These are phyloP conservation scores for Dothideomycetes sp. DNA, from an alignment of 2,329 filamentous ascomycete genomes.

Conservation along the genomic window DNA sequence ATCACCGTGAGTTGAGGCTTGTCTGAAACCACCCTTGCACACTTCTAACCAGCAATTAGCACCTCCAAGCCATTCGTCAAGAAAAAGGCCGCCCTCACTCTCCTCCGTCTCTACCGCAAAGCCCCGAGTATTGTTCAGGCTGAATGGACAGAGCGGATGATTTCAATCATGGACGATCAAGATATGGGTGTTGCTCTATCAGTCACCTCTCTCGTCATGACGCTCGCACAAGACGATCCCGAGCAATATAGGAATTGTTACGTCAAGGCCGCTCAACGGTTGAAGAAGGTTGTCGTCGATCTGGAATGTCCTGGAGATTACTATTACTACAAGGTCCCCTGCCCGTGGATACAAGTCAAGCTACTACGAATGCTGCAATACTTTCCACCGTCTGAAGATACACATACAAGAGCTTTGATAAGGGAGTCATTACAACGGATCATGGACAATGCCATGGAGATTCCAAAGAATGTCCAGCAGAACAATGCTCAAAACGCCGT, in stretches of 20 bases:
- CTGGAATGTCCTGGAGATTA: constrained; percentile 85
- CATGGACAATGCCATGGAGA: constrained; percentile 80
- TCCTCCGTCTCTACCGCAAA: constrained; percentile 89
- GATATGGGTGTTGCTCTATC: constrained; percentile 93
- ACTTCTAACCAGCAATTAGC: constrained; percentile 23
- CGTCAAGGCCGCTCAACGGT: constrained; percentile 76
- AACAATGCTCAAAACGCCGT: constrained; percentile 99
- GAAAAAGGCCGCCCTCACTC: constrained; percentile 93
- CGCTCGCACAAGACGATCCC: constrained; percentile 84
- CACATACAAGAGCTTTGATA: constrained; percentile 81
- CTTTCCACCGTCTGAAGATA: constrained; percentile 91
- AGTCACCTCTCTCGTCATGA: constrained; percentile 90
- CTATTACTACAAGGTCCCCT: constrained; percentile 98
- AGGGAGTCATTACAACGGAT: constrained; percentile 86
- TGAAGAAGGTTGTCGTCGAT: constrained; percentile 86
- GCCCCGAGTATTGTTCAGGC: constrained; percentile 86
- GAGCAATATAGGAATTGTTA: constrained; percentile 92
- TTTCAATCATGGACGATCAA: constrained; percentile 94
- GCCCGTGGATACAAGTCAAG: constrained; percentile 97
- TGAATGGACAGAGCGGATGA: constrained; percentile 95
- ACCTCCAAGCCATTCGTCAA: constrained; percentile 96
- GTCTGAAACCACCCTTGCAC: not conserved
- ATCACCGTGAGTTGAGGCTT: constrained; percentile 59
- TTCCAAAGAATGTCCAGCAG: constrained; percentile 96
- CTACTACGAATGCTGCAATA: constrained; percentile 85